These are phyloP conservation scores for Amauroascus verrucosus DNA, from an alignment of 2,329 filamentous ascomycete species.

Conservation along the genomic window DNA sequence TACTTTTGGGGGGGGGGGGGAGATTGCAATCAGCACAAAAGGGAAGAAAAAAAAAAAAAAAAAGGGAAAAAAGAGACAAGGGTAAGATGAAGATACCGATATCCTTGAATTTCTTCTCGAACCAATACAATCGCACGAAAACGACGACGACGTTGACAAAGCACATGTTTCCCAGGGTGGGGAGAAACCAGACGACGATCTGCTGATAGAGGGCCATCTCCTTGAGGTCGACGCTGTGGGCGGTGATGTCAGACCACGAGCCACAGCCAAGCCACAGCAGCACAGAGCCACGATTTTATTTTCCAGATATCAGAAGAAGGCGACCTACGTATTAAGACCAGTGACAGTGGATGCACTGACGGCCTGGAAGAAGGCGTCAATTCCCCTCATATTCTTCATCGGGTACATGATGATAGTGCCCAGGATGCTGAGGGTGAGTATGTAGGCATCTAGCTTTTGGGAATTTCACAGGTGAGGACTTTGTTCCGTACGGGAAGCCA, in stretches of 20 bases:
- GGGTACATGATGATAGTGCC: constrained; percentile 31
- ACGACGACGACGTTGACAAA: constrained; percentile 45
- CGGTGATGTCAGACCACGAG: constrained; percentile 9
- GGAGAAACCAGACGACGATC: constrained; percentile 42
- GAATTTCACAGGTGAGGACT: neutral
- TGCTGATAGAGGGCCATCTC: constrained; percentile 43
- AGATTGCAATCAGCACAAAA: neutral
- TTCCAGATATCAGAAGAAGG: neutral
- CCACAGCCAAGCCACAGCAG: constrained; percentile 6
- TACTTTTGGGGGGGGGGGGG: neutral
- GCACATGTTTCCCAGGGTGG: constrained; percentile 40
- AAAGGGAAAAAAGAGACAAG: neutral
- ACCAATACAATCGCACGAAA: constrained; percentile 41
- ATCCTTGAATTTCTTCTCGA: constrained; percentile 37
- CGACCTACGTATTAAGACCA: constrained; percentile 41
- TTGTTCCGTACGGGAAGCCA: neutral
- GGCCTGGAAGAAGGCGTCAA: constrained; percentile 45
- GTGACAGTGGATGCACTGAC: constrained; percentile 43
- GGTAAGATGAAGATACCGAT: constrained; percentile 22
- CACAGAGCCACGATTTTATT: neutral
- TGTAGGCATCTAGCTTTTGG: constrained; percentile 37
- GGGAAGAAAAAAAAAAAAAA: neutral
- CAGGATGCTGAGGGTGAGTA: constrained; percentile 30
- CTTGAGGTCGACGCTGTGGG: constrained; percentile 41
- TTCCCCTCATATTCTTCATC: constrained; percentile 32